Evolutionary conservation across 257 asterid genomes (phyloP).

Genomic region (Gentiana dahurica): DNA sequence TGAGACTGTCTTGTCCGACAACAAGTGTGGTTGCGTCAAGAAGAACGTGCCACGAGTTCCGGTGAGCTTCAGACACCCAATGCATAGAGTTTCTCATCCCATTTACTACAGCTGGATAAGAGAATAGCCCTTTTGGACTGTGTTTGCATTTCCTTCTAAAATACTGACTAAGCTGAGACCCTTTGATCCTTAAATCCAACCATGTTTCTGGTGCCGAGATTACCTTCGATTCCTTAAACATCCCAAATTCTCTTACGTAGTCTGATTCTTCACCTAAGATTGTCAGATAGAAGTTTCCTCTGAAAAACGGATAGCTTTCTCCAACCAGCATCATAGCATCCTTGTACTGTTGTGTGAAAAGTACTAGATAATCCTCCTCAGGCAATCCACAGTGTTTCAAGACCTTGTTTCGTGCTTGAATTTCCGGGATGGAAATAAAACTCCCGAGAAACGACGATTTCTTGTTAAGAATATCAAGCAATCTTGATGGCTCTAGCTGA

Average conservation of each 20-base stretch:
- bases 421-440: slow-evolving; percentile 68
- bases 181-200: slow-evolving; percentile 81
- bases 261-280: slow-evolving; percentile 39
- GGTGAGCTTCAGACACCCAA: slow-evolving; percentile 76
- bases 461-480: slow-evolving; percentile 38
- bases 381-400: slow-evolving; percentile 47
- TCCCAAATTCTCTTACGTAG: slow-evolving; percentile 35
- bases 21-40: slow-evolving; percentile 47
- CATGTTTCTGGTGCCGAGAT: slow-evolving; percentile 61
- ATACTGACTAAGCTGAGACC: slow-evolving; percentile 71
- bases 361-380: slow-evolving; percentile 48
- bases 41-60: slow-evolving; percentile 79
- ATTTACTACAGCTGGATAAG: slow-evolving; percentile 37
- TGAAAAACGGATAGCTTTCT: slow-evolving; percentile 67
- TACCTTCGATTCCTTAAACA: slow-evolving; percentile 40
- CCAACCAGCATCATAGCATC: slow-evolving; percentile 71
- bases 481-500: slow-evolving; percentile 56
- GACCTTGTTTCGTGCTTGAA: slow-evolving; percentile 60
- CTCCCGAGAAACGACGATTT: slow-evolving; percentile 42
- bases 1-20: slow-evolving; percentile 29
- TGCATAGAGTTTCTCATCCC: slow-evolving; percentile 59
- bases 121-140: slow-evolving; percentile 57
- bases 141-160: slow-evolving; percentile 61
- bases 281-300: slow-evolving; percentile 62
- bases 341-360: slow-evolving; percentile 28